phyloP scores from a whole-genome alignment of 768 basidiomycete genomes.

The Pulveroboletus frians region DNA sequence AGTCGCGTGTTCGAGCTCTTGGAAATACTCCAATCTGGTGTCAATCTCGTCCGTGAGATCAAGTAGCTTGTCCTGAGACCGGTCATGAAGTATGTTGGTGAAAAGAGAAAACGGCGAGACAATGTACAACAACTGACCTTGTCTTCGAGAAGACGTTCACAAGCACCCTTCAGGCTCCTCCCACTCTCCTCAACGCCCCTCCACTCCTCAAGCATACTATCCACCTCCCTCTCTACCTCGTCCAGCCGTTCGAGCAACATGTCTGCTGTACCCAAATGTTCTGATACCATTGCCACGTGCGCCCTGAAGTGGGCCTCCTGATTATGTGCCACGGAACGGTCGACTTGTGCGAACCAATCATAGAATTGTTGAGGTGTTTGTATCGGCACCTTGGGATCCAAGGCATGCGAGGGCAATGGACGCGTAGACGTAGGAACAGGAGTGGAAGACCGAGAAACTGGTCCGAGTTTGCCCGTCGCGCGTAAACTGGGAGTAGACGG shows the following conservation, averaged over 20 bases:
- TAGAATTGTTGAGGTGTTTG: slow-evolving; percentile 94
- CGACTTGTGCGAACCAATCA: slow-evolving; percentile 91
- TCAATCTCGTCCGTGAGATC: slow-evolving; percentile 81
- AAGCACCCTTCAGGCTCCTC: slow-evolving; percentile 83
- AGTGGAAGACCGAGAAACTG: slow-evolving; percentile 45
- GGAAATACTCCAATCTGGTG: slow-evolving; percentile 83
- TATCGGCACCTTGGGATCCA: slow-evolving; percentile 74
- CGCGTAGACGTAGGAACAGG: slow-evolving; percentile 20
- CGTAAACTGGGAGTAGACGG: slow-evolving; percentile 36
- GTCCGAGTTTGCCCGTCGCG: slow-evolving; percentile 34
- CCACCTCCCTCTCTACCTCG: slow-evolving; percentile 68
- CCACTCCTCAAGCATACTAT: slow-evolving; percentile 81
- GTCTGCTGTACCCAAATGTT: slow-evolving; percentile 77
- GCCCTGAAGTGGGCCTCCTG: slow-evolving; percentile 91
- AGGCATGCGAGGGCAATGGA: slow-evolving; percentile 39
- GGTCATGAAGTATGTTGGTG: slow-evolving; percentile 1
- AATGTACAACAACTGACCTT: slow-evolving; percentile 49
- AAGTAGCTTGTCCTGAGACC: slow-evolving; percentile 63
- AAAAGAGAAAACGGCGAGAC: not conserved
- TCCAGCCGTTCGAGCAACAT: slow-evolving; percentile 64
- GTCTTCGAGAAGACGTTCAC: slow-evolving; percentile 85
- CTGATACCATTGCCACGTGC: slow-evolving; percentile 71
- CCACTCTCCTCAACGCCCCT: slow-evolving; percentile 89
- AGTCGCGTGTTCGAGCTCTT: slow-evolving; percentile 89
- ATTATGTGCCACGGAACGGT: slow-evolving; percentile 84